Evolutionary conservation across 2,329 filamentous ascomycete species (phyloP), one percentile per base, ranked within the genome.

Genomic region (Penicillium brasilianum): DNA sequence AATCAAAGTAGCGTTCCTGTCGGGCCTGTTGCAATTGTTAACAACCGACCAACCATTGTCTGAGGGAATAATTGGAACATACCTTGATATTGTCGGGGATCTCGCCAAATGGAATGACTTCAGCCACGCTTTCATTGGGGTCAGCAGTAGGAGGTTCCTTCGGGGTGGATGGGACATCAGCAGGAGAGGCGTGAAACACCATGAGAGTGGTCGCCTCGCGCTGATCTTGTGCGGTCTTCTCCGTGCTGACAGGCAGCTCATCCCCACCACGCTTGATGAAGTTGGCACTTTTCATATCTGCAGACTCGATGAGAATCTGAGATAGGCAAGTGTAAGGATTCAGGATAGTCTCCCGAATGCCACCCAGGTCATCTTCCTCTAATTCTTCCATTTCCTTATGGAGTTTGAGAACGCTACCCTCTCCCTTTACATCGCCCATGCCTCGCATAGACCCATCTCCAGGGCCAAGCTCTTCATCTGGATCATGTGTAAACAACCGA

Each of bases 401-500:
- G 52, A 81, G 75, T 66, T 82, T 83, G 43, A 83, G 77, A 44
- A 80, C 79, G 65, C 80, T 79, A 39, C 81, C 81, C 72, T 83
- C 87, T 39, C 85, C 85, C 57, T 84, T 84, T 51, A 86, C 82
- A 69, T 89, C 86, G 25, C 81, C 82, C 13, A 83, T 83, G 70
- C 88, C 85, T 50, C 84, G 83, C 66, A 84, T 81, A 67, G 85
- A 81, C 66, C 83, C 86, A 60, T 85, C 83, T 46, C 84, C 83
- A 50, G 86, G 85, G 16, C 83, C 83, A 58, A 85, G 74, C 65
- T 89, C 86, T 71, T 89, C 87, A 10, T 87, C 85, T 0, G 85
- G 86, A 65, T 88, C 85, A 71, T 88, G 86, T 28, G 82, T 84
- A 71, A 89, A 89, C 53, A 85, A 80, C 49, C 83, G 81, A 57